Conservation (phyloP, 208 protist genomes). For the Acanthamoeba royreba region DNA sequence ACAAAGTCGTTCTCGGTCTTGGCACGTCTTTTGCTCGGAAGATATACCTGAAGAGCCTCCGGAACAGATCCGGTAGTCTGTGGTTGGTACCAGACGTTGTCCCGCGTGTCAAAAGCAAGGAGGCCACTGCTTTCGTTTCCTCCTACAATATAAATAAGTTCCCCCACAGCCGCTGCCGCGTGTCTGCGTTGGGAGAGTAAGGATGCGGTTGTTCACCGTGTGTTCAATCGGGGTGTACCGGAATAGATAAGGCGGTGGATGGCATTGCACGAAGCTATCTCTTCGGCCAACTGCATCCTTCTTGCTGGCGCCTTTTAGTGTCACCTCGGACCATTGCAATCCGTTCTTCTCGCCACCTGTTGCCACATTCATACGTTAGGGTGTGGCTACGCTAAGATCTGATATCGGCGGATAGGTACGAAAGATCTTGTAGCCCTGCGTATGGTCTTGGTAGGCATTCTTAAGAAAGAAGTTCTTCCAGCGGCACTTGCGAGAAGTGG, state of each 20-base stretch:
- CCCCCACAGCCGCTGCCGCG: not conserved
- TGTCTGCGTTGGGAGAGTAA: not conserved
- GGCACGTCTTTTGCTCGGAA: no score
- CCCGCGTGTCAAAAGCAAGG: not conserved
- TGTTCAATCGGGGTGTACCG: no score
- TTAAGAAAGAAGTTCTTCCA: not conserved
- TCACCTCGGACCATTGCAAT: not conserved
- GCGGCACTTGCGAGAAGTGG: not conserved
- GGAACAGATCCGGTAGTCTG: not conserved
- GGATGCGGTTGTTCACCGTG: not conserved
- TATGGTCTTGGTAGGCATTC: not conserved
- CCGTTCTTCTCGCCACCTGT: not conserved
- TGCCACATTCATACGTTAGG: no score
- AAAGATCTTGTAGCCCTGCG: not conserved
- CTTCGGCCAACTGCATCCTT: no score
- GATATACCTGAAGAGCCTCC: no score
- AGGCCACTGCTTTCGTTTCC: not conserved
- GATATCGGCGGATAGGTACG: not conserved
- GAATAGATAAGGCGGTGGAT: no score
- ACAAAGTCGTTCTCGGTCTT: no score
- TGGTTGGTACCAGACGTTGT: not conserved
- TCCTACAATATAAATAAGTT: not conserved
- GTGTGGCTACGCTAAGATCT: no score
- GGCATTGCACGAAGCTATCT: no score
- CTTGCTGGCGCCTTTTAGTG: no score